phyloP scores from a whole-genome alignment of 73 alveolate genomes.

The Uronychia setigera region DNA sequence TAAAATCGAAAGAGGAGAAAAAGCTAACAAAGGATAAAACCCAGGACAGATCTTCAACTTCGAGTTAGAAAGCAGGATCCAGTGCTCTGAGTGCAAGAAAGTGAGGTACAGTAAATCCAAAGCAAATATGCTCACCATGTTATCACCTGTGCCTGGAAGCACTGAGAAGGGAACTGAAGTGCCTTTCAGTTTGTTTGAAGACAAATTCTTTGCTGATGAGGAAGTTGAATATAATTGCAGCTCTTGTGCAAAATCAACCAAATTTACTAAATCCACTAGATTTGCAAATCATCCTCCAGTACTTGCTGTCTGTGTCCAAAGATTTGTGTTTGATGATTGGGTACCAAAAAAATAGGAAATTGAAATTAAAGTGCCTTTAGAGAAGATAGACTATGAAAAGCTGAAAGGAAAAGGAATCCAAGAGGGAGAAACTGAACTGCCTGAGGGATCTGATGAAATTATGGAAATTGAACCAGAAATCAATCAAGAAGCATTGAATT shows the following conservation, averaged over 20 bases:
- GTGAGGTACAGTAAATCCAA: slow-evolving; percentile 66
- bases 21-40: slow-evolving; percentile 48
- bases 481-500: slow-evolving; percentile 77
- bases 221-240: slow-evolving; percentile 87
- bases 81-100: slow-evolving; percentile 92
- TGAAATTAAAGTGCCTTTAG: slow-evolving; percentile 71
- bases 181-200: slow-evolving; percentile 74
- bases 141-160: slow-evolving; percentile 37
- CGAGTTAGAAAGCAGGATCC: slow-evolving; percentile 80
- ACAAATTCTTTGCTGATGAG: slow-evolving; percentile 86
- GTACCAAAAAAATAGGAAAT: slow-evolving; percentile 97
- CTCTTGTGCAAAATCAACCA: slow-evolving; percentile 75
- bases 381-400: slow-evolving; percentile 72
- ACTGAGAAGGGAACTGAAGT: slow-evolving; percentile 53
- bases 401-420: slow-evolving; percentile 66
- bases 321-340: slow-evolving; percentile 97
- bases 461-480: slow-evolving; percentile 77
- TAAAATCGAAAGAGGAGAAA: slow-evolving; percentile 81
- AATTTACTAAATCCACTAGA: slow-evolving; percentile 77
- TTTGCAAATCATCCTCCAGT: slow-evolving; percentile 87
- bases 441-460: slow-evolving; percentile 67
- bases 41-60: slow-evolving; percentile 89
- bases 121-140: slow-evolving; percentile 21
- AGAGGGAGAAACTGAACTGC: slow-evolving; percentile 71
- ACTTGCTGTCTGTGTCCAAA: slow-evolving; percentile 82